Evolutionary conservation across 257 asterid genomes (phyloP), one percentile per base, ranked within the genome.

Genomic region (Lithospermum erythrorhizon): DNA sequence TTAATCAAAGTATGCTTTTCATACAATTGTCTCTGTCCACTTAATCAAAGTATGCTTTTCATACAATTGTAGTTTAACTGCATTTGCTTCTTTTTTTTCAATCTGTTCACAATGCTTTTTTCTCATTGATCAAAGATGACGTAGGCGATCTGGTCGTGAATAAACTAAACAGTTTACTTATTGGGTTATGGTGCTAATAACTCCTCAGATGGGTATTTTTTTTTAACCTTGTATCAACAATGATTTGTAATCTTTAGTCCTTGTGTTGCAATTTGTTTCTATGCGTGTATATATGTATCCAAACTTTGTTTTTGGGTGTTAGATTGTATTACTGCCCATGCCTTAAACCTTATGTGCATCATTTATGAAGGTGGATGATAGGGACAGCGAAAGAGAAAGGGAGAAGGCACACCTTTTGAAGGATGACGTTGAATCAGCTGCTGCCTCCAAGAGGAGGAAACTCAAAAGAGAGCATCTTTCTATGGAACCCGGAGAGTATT

Each of bases 401-500:
- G 95, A 87, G 55, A 91, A 84, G 74, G 65, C 63, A 27, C 74
- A 64, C 67, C 55, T 70, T 54, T 68, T 52, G 72, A 91, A 91
- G 83, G 99, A 89, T 68, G 97, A 93, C 56, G 22, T 76, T 61
- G 96, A 93, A 73, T 63, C 79, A 64, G 84, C 77, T 77, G 93
- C 89, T 10, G 80, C 74, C 70, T 79, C 97, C 9, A 93, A 89
- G 86, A 85, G 96, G 75, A 85, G 97, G 68, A 89, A 87, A 75
- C 83, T 89, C 59, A 93, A 89, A 71, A 76, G 99, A 69, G 99
- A 93, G 74, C 97, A 86, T 61, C 56, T 82, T 61, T 59, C 85
- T 9, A 70, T 91, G 49, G 97, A 93, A 79, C 95, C 93, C 62
- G 99, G 99, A 22, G 99, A 93, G 65, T 93, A 81, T 83, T 76